Base-by-base conservation (phyloP, 164 flowering plant genomes). In the Liriodendron chinense region DNA sequence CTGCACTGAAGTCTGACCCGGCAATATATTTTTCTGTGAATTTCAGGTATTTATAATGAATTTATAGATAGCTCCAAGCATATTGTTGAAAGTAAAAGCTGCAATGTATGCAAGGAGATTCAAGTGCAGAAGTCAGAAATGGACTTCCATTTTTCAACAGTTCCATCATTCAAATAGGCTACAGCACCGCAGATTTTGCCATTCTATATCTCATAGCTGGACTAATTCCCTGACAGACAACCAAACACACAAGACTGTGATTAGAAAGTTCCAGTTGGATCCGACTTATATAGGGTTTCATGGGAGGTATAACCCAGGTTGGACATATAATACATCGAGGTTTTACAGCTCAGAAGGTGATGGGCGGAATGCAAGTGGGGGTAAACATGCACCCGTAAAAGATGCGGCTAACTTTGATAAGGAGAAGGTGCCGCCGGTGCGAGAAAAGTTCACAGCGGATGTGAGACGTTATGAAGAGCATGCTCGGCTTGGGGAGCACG, bases 401-500 rank as follows among this genome's bases (percentile, higher is more conserved):
- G 91, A 89, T 81, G 86, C 81, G 5, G 74, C 78, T 26, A 80
- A 76, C 48, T 65, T 79, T 66, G 94, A 87, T 25, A 89, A 86
- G 76, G 90, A 82, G 21, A 88, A 84, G 73, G 61, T 75, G 66
- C 21, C 64, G n/a, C 73, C 10, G 61, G 88, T 65, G n/a, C 73
- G 12, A 68, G 89, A 85, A 70, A 87, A 80, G 73, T 78, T 74
- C 20, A 73, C 67, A 16, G 80, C 68, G 22, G 87, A 74, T 78
- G 75, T 70, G 20, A 83, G 26, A 70, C 77, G 70, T 47, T 70
- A 62, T 74, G 91, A 91, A 86, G 89, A 86, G 43, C 99, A 96
- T 88, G 91, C 96, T 56, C 80, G 78, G 71, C 90, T 94, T 23
- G 96, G 93, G 9, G 98, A 94, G 79, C 94, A 92, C 66, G 99